Evolutionary conservation across 2,329 filamentous ascomycete genomes (phyloP).

Genomic region (Verticillium klebahnii): DNA sequence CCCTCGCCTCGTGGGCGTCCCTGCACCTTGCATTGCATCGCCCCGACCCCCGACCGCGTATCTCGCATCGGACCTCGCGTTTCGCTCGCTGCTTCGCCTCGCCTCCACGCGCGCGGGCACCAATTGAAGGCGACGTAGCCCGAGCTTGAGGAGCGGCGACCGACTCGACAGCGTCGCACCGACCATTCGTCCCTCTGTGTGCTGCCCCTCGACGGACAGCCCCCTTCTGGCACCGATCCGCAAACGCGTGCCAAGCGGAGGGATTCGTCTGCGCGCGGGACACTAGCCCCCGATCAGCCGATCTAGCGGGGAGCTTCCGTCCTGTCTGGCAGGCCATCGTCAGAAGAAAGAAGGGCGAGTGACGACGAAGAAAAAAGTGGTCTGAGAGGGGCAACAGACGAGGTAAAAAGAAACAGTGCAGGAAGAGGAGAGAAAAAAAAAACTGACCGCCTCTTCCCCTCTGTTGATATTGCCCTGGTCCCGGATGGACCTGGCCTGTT

Average conservation of each 20-base stretch:
- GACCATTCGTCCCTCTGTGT: neutral
- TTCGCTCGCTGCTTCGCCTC: neutral
- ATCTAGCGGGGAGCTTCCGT: neutral
- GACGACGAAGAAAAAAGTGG: neutral
- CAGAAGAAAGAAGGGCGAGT: neutral
- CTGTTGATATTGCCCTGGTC: no score
- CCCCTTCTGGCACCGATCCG: neutral
- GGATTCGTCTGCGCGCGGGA: neutral
- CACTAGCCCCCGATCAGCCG: neutral
- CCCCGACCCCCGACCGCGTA: neutral
- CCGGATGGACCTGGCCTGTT: no score
- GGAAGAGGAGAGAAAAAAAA: neutral
- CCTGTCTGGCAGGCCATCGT: neutral
- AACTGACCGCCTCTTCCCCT: neutral
- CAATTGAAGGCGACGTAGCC: neutral
- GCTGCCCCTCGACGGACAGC: no score
- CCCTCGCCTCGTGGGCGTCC: neutral
- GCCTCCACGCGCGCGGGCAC: neutral
- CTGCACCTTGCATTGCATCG: neutral
- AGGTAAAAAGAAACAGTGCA: neutral
- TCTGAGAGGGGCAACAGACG: neutral
- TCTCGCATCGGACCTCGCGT: neutral
- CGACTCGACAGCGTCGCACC: neutral
- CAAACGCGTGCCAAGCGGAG: neutral
- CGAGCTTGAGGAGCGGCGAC: neutral